Evolutionary conservation across 306 rosid genomes (phyloP).

Genomic region (Quercus parvula): DNA sequence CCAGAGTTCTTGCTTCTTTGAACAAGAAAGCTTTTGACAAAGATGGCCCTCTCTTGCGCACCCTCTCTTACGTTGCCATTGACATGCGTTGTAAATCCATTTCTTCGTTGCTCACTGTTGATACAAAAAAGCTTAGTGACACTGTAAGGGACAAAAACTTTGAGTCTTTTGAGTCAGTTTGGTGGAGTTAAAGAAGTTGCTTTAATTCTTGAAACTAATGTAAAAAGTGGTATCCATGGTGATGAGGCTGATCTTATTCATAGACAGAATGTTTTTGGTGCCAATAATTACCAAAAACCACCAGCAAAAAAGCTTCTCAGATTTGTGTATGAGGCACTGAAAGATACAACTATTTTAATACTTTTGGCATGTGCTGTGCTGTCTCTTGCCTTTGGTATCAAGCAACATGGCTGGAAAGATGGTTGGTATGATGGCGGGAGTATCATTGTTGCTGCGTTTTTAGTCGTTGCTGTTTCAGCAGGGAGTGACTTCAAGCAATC

Average conservation of each 20-base stretch:
- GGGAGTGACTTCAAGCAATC: constrained; percentile 25
- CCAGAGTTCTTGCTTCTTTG: constrained; percentile 14
- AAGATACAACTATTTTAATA: constrained; percentile 10
- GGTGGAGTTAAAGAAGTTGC: constrained; percentile 6
- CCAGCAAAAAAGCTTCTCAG: constrained; percentile 3
- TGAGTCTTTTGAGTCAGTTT: constrained; percentile 12
- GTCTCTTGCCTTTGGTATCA: constrained; percentile 21
- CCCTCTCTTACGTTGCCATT: constrained; percentile 7
- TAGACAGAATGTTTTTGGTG: neutral
- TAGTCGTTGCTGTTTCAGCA: constrained; percentile 11
- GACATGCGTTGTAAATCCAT: neutral
- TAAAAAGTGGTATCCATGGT: neutral
- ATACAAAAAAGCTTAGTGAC: neutral
- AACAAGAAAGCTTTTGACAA: neutral
- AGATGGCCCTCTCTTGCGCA: constrained; percentile 11
- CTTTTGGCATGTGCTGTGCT: constrained; percentile 15
- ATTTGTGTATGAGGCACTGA: constrained; percentile 14
- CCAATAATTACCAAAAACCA: constrained; percentile 6
- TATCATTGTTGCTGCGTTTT: constrained; percentile 7
- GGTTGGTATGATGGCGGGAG: constrained; percentile 37
- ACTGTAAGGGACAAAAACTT: constrained; percentile 16
- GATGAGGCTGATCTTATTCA: neutral
- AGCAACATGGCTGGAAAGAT: constrained; percentile 19
- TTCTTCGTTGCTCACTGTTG: neutral
- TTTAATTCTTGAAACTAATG: neutral